A percentile compares a stretch with the other conserved stretches of the same genome.
Conservation (phyloP, 2,329 filamentous ascomycete species). For the Trichoderma harzianum region DNA sequence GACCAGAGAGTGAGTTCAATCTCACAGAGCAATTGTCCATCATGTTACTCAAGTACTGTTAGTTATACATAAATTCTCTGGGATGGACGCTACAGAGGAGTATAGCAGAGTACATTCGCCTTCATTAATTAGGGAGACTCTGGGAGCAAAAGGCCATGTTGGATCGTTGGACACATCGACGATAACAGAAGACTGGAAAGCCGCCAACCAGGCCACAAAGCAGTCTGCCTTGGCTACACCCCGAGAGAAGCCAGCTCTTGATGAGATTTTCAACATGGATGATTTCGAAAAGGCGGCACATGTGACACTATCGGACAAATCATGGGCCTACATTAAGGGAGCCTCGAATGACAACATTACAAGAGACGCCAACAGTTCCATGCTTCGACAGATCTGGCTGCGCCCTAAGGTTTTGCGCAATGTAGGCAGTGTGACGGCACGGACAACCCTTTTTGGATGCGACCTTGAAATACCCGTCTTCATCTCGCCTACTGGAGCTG, state of each 20-base stretch:
- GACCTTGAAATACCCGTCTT: conserved; percentile 12
- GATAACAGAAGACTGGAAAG: not conserved
- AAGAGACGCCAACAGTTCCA: conserved; percentile 9
- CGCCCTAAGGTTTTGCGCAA: not conserved
- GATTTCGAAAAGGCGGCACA: conserved; percentile 15
- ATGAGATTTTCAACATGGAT: conserved; percentile 5
- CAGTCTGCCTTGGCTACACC: no score
- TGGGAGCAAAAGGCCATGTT: not conserved
- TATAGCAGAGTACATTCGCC: conserved; percentile 8
- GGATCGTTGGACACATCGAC: conserved; percentile 1
- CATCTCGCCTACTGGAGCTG: conserved; percentile 7
- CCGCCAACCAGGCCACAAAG: not conserved
- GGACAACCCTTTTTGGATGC: conserved; percentile 1
- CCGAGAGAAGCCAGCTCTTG: not conserved
- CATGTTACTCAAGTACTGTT: not conserved
- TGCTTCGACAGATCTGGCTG: conserved; percentile 10
- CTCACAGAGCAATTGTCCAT: no score
- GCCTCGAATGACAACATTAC: conserved; percentile 9
- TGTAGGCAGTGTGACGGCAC: not conserved
- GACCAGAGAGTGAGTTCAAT: not conserved
- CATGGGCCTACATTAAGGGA: conserved; percentile 5
- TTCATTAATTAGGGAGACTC: conserved; percentile 9
- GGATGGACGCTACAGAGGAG: conserved; percentile 5
- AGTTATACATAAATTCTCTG: conserved; percentile 4
- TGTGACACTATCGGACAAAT: not conserved